These are phyloP conservation scores for Suhomyces sp. DNA, from an alignment of 805 yeast species.

Conservation along the genomic window DNA sequence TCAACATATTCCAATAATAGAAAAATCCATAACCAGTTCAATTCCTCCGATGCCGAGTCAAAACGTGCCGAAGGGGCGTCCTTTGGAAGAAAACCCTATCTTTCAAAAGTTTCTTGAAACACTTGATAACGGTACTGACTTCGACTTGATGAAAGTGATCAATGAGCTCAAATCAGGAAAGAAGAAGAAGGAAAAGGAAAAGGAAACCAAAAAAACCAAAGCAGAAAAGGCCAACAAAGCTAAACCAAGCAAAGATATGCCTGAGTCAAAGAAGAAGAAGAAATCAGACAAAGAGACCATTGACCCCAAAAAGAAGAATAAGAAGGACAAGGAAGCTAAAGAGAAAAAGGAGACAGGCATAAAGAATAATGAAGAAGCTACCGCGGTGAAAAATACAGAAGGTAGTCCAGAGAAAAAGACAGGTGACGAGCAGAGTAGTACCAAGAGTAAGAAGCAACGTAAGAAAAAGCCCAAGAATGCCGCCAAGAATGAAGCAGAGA, in stretches of 20 bases:
- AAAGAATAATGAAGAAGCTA: background rate
- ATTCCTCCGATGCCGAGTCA: background rate
- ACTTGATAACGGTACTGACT: conserved; percentile 9
- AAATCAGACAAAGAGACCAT: background rate
- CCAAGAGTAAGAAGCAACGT: background rate
- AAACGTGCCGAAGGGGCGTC: background rate
- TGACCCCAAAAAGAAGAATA: background rate
- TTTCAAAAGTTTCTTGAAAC: conserved; percentile 18
- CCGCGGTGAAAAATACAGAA: conserved; percentile 6
- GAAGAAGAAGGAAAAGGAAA: conserved; percentile 10
- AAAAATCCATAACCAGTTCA: conserved; percentile 28
- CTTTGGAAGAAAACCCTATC: conserved; percentile 15
- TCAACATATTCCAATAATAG: conserved; percentile 32
- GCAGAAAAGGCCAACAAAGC: background rate
- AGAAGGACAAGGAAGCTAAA: background rate
- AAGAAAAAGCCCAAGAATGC: background rate
- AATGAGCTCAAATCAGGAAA: conserved; percentile 11
- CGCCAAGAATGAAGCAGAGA: background rate
- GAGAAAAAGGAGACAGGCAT: background rate
- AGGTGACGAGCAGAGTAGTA: background rate
- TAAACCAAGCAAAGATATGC: background rate
- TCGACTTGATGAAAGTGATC: conserved; percentile 6
- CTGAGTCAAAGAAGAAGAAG: background rate
- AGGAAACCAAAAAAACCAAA: conserved; percentile 1
- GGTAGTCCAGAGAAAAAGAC: background rate